These are phyloP conservation scores for Spergularia azorica DNA, from an alignment of 179 eudicot species.

Conservation along the genomic window DNA sequence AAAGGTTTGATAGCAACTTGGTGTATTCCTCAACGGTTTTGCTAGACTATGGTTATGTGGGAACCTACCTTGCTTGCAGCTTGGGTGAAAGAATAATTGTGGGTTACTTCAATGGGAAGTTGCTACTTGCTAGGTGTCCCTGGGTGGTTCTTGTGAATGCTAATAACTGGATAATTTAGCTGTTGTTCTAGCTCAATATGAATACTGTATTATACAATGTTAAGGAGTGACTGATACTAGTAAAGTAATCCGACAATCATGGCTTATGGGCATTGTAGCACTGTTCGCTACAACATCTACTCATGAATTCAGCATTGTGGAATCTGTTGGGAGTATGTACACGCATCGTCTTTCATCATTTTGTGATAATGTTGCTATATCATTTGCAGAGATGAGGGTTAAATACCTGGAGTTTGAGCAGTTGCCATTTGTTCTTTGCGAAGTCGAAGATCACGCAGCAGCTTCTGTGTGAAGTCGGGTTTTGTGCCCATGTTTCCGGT, in stretches of 20 bases:
- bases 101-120: conserved; percentile 13
- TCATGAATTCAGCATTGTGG: background rate
- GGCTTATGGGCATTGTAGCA: background rate
- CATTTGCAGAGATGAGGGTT: background rate
- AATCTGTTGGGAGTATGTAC: too few relatives aligned
- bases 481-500: conserved; percentile 43
- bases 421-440: conserved; percentile 73
- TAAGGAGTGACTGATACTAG: too few relatives aligned
- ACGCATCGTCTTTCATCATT: background rate
- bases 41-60: background rate
- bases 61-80: conserved; percentile 16
- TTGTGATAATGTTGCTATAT: background rate
- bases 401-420: conserved; percentile 45
- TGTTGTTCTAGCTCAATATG: background rate
- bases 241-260: background rate
- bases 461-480: conserved; percentile 88
- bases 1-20: background rate
- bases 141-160: background rate
- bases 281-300: too few relatives aligned
- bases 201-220: background rate
- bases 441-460: conserved; percentile 68
- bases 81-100: background rate
- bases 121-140: background rate
- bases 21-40: background rate
- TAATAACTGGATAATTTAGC: conserved; percentile 1